Evolutionary conservation across 768 basidiomycete genomes (phyloP), one percentile per base, ranked within the genome.

Genomic region (Kwoniella botswanensis): DNA sequence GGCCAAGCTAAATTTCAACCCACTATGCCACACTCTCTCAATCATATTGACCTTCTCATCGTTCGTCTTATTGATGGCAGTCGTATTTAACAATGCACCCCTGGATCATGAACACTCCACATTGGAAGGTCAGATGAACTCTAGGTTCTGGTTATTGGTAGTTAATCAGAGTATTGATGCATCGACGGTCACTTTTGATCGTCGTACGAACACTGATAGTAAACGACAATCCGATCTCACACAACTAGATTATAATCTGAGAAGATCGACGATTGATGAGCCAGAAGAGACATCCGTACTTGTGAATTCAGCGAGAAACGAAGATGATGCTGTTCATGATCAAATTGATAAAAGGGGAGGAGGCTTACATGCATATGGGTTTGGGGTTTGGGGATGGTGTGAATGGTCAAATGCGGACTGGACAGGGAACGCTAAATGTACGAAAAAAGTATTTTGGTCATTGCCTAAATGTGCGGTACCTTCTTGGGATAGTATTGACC

Each of bases 311-410:
- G 35, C 35, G 35, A 35, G 35, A 35, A 61, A n/a, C 50, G 21
- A 1, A 17, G 1, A 52, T 52, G 21, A 52, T 22, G 59, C n/a
- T 43, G 26, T 29, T 10, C 59, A n/a, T 17, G 44, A 55, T 56
- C 41, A 24, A 57, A 43, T 18, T 41, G 64, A 18, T 10, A 65
- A 59, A 52, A 59, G 43, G 24, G 65, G 24, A 17, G 65, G 2
- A 21, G 65, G 42, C 7, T 29, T 70, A n/a, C 54, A 70, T 53
- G 68, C 68, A 2, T 72, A 72, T 53, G 71, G 71, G 26, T 68
- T 72, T 24, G 71, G 67, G 15, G 61, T 64, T 53, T 72, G 66
- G 67, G 71, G 71, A 43, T 72, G 71, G 71, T 72, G 71, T 24
- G 63, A 63, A 42, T 72, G 71, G 71, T 43, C 56, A 7, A 50